These are phyloP conservation scores for Paraconiothyrium brasiliense DNA, from an alignment of 2,329 filamentous ascomycete genomes.

Conservation along the genomic window DNA sequence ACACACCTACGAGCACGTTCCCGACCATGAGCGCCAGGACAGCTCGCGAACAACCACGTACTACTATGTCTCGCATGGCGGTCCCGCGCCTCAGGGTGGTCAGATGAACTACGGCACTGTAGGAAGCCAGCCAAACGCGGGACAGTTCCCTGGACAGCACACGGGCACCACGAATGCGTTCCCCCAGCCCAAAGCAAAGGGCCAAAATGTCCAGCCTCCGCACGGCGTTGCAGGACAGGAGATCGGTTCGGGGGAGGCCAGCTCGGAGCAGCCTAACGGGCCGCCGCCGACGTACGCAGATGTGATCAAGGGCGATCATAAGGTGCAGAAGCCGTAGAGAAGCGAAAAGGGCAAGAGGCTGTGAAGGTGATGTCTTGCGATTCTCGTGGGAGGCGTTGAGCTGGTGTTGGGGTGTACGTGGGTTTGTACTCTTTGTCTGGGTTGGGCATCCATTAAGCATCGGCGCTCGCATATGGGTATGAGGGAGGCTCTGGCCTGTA, in stretches of 20 bases:
- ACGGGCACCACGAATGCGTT: slow-evolving; percentile 47
- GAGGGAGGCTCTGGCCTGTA: background rate
- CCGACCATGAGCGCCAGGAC: slow-evolving; percentile 62
- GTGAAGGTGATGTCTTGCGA: background rate
- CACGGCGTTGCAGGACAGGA: slow-evolving; percentile 22
- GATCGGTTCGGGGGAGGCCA: slow-evolving; percentile 34
- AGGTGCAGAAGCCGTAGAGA: slow-evolving; percentile 70
- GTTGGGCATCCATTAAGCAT: background rate
- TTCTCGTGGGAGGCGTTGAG: background rate
- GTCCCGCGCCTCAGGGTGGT: slow-evolving; percentile 24
- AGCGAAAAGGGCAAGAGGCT: background rate
- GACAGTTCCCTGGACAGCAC: slow-evolving; percentile 55
- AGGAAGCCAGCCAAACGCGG: slow-evolving; percentile 44
- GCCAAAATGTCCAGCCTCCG: slow-evolving; percentile 23
- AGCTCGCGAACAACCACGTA: slow-evolving; percentile 76
- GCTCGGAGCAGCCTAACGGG: slow-evolving; percentile 50
- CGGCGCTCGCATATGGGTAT: background rate
- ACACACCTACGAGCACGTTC: slow-evolving; percentile 69
- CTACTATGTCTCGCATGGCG: slow-evolving; percentile 68
- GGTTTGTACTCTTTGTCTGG: slow-evolving; percentile 2
- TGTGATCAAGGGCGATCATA: slow-evolving; percentile 88
- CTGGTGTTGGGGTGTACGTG: background rate
- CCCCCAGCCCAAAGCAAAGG: slow-evolving; percentile 29
- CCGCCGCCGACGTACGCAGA: slow-evolving; percentile 87
- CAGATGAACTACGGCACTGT: slow-evolving; percentile 54